Percentiles rank a stretch among this genome's conserved stretches.
Conservation (phyloP, 805 yeast genomes). For the Maudiozyma barnettii region DNA sequence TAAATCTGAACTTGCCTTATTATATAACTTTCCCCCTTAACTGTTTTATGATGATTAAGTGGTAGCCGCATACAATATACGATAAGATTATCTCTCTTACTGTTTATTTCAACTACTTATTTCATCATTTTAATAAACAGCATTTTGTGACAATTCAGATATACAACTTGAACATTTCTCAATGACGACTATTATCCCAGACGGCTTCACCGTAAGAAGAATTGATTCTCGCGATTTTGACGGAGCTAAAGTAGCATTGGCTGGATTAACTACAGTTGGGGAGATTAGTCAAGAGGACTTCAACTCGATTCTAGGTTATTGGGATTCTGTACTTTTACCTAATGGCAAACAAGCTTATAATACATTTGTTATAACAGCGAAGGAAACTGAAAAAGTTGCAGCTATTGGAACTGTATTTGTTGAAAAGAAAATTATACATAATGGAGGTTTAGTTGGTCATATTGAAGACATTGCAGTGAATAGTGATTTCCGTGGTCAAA, state of each 20-base stretch:
- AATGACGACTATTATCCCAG: background rate
- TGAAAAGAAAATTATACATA: slow-evolving; percentile 78
- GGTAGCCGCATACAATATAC: no score
- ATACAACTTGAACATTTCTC: no score
- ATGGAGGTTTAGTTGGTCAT: slow-evolving; percentile 81
- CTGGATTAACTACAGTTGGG: slow-evolving; percentile 78
- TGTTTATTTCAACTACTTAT: no score
- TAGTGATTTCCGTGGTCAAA: slow-evolving; percentile 67
- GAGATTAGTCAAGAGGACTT: slow-evolving; percentile 46
- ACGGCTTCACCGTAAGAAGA: background rate
- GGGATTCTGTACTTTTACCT: slow-evolving; percentile 37
- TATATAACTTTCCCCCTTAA: no score
- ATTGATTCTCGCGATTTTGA: slow-evolving; percentile 46
- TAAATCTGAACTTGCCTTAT: no score
- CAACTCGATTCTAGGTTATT: slow-evolving; percentile 41
- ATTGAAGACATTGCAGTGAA: slow-evolving; percentile 89
- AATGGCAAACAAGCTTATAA: slow-evolving; percentile 40
- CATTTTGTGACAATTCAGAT: no score
- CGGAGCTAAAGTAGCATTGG: slow-evolving; percentile 52
- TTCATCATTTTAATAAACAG: no score
- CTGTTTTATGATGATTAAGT: no score
- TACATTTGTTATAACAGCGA: slow-evolving; percentile 57
- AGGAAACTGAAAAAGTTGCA: slow-evolving; percentile 41
- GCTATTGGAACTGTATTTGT: slow-evolving; percentile 78
- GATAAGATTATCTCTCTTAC: no score